Base-by-base conservation (phyloP, 495 filamentous ascomycete species). In the Entonaema liquescens region DNA sequence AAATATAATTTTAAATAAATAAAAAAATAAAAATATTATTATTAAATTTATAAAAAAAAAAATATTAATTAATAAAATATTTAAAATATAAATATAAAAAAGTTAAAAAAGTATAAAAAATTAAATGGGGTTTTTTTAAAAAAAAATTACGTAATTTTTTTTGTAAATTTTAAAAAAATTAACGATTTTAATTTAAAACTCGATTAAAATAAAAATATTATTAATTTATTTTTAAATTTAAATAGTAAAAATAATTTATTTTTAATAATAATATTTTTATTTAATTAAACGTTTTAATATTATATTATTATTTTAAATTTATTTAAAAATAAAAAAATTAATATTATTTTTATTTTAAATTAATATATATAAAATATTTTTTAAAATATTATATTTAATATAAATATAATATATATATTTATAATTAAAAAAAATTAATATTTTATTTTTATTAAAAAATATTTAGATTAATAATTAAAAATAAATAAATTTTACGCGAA, bases 341-440 rank as follows among this genome's bases (percentile, higher is more conserved):
- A 47, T 21, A 47, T 21, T 5, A 47, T 47, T 8, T 47, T 47
- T 47, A 47, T 47, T 19, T 47, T 47, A 17, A 23, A 47, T 47
- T 47, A 47, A 19, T 47, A 47, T 19, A 19, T 47, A 47, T 19
- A 47, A 23, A 47, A 47, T 47, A 47, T 47, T 47, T 47, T 47
- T 47, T 47, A 47, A 47, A 21, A 11, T 5, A 42, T 42, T 5
- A 42, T 5, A 42, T 42, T 42, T 13, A 13, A 38, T 38, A 38
- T 38, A 38, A 38, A 38, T 38, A 38, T 38, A 38, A 38, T 38
- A 38, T 38, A 38, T 38, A 6, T 38, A 6, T 38, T 38, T 38
- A 38, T 13, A 13, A 13, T 13, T 6, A 38, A 38, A 38, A 38
- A 38, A 38, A 38, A 13, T 5, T 38, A n/a, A n/a, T n/a, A n/a